A percentile compares a stretch with the other conserved stretches of the same genome.
Evolutionary conservation across 352 stramenopile species (phyloP).

Genomic region (Sclerospora graminicola): DNA sequence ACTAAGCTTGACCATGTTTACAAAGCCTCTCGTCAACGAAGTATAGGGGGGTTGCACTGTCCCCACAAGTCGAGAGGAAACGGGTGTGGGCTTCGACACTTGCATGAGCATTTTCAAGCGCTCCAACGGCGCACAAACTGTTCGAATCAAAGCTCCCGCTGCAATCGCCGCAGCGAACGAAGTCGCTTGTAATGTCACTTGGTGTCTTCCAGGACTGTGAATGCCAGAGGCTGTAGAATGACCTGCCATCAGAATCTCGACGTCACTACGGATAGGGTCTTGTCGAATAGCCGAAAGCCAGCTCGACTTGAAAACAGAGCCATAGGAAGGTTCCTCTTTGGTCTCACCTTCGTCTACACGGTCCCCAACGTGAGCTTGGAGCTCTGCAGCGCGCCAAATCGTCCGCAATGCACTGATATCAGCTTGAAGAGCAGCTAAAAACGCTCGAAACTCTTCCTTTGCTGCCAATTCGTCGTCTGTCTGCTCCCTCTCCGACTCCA

Average conservation of each 20-base stretch:
- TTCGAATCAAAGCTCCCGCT: conserved; percentile 48
- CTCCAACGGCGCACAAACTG: conserved; percentile 61
- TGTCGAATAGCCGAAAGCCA: conserved; percentile 70
- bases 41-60: conserved; percentile 25
- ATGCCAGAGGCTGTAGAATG: conserved; percentile 19
- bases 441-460: conserved; percentile 32
- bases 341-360: conserved; percentile 13
- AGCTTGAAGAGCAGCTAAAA: conserved; percentile 30
- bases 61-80: neutral
- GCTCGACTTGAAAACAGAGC: conserved; percentile 54
- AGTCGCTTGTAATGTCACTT: conserved; percentile 27
- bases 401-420: conserved; percentile 47
- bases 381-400: conserved; percentile 59
- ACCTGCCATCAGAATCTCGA: conserved; percentile 34
- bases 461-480: conserved; percentile 13
- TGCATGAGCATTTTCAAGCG: conserved; percentile 81
- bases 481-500: conserved; percentile 10
- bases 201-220: conserved; percentile 18
- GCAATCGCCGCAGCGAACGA: conserved; percentile 57
- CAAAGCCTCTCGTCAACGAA: conserved; percentile 35
- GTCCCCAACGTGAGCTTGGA: conserved; percentile 34
- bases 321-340: conserved; percentile 48
- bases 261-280: conserved; percentile 53
- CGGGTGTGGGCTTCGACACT: conserved; percentile 24
- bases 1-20: conserved; percentile 62